Conservation (phyloP, 306 rosid species). For the Acacia crassicarpa region DNA sequence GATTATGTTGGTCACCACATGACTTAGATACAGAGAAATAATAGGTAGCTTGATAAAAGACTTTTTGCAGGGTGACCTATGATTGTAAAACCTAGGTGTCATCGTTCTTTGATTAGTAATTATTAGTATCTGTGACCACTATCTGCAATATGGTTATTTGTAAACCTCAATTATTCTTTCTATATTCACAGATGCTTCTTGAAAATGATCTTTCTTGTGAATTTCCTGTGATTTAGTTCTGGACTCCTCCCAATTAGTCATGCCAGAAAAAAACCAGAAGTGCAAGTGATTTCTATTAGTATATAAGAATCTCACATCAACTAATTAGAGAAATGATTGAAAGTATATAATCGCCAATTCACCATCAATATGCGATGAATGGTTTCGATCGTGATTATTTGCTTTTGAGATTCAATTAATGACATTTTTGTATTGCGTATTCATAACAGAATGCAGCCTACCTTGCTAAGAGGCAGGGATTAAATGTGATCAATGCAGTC, state of each 20-base stretch:
- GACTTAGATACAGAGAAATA: neutral
- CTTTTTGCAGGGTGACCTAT: neutral
- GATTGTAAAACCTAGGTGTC: neutral
- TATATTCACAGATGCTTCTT: neutral
- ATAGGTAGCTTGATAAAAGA: neutral
- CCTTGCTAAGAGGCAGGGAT: slow-evolving; percentile 45
- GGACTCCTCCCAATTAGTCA: neutral
- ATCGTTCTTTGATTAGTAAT: neutral
- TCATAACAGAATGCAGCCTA: slow-evolving; percentile 74
- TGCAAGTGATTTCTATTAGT: neutral
- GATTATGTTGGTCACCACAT: neutral
- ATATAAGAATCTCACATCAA: too few relatives aligned
- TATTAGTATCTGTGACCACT: neutral
- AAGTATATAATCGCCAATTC: neutral
- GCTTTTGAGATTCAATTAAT: slow-evolving; percentile 1
- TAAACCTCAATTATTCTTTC: neutral
- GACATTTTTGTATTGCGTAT: slow-evolving; percentile 2
- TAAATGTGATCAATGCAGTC: slow-evolving; percentile 58
- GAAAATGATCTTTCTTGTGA: neutral
- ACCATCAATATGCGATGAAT: neutral
- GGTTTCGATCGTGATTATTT: neutral
- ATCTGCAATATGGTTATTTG: neutral
- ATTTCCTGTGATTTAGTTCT: slow-evolving; percentile 2
- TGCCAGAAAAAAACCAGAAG: neutral
- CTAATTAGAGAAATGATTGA: too few relatives aligned